Percentiles rank a stretch among this genome's conserved stretches.
These are phyloP conservation scores for Chaetomiaceae sp. DNA, from an alignment of 2,329 filamentous ascomycete species.

Conservation along the genomic window DNA sequence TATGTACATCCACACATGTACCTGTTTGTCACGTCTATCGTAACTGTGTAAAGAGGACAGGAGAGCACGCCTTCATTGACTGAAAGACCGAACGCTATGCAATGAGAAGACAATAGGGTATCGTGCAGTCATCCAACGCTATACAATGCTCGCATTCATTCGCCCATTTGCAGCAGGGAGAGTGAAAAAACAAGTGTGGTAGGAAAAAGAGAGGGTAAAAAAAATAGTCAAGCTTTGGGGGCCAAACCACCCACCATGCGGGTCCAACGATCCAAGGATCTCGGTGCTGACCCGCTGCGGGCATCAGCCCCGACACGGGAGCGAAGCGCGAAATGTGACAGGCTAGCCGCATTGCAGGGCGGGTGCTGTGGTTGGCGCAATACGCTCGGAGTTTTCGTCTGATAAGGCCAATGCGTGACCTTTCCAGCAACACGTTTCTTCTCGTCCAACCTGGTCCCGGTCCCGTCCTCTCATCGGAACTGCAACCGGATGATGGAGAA, in stretches of 20 bases:
- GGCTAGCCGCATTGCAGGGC: not conserved
- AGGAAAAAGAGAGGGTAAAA: not conserved
- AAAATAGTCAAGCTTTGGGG: not conserved
- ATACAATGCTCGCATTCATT: slow-evolving; percentile 4
- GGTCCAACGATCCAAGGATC: not conserved
- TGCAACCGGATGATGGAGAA: slow-evolving; percentile 63
- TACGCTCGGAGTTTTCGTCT: not conserved
- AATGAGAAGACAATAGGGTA: slow-evolving; percentile 9
- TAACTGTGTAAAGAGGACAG: too few species aligned
- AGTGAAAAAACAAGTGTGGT: not conserved
- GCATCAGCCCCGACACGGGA: not conserved
- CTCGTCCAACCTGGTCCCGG: not conserved
- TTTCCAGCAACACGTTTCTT: slow-evolving; percentile 8
- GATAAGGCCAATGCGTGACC: slow-evolving; percentile 6
- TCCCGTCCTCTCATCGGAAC: slow-evolving; percentile 38
- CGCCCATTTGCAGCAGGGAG: not conserved
- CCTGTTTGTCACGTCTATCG: too few species aligned
- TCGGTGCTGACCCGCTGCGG: not conserved
- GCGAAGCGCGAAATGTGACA: slow-evolving; percentile 3
- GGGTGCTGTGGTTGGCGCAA: slow-evolving; percentile 1
- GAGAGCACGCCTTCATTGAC: too few species aligned
- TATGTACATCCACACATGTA: too few species aligned
- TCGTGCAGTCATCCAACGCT: slow-evolving; percentile 10
- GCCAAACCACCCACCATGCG: too few species aligned
- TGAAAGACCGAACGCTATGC: slow-evolving; percentile 4